A percentile compares a stretch with the other conserved stretches of the same genome.
Conservation (phyloP, 73 alveolate species). For the Urostyla sp. region DNA sequence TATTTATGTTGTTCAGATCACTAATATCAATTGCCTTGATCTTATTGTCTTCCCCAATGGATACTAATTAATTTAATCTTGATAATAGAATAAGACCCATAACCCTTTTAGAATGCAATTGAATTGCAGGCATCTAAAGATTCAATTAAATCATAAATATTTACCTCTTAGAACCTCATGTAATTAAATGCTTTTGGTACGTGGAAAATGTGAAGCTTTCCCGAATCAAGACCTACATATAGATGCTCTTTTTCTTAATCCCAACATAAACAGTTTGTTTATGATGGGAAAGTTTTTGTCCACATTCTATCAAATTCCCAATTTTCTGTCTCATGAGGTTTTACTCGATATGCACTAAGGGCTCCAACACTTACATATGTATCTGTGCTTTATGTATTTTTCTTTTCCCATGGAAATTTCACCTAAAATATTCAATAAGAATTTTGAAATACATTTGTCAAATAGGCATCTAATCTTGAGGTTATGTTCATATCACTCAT, state of each 20-base stretch:
- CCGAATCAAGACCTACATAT: conserved; percentile 81
- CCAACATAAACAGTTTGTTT: conserved; percentile 75
- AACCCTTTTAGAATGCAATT: conserved; percentile 81
- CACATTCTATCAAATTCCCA: conserved; percentile 78
- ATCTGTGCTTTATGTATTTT: conserved; percentile 21
- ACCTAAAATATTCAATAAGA: not conserved
- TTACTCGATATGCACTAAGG: conserved; percentile 68
- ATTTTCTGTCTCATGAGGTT: conserved; percentile 68
- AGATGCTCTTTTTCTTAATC: conserved; percentile 58
- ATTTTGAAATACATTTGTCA: conserved; percentile 51
- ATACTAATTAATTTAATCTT: conserved; percentile 70
- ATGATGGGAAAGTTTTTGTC: conserved; percentile 82
- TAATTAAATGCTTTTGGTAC: conserved; percentile 30
- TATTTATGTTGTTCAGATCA: conserved; percentile 46
- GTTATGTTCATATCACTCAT: conserved; percentile 78
- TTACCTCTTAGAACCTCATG: conserved; percentile 58
- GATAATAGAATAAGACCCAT: conserved; percentile 79
- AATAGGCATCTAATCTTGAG: conserved; percentile 78
- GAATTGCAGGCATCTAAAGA: conserved; percentile 25
- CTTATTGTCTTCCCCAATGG: conserved; percentile 81
- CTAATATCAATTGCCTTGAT: conserved; percentile 68
- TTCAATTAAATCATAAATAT: not conserved
- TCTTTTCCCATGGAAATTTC: conserved; percentile 79
- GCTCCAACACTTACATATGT: conserved; percentile 75
- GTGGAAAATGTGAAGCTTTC: conserved; percentile 71